Evolutionary conservation across 306 rosid genomes (phyloP), one percentile per base, ranked within the genome.

Genomic region (Carpinus viminea): DNA sequence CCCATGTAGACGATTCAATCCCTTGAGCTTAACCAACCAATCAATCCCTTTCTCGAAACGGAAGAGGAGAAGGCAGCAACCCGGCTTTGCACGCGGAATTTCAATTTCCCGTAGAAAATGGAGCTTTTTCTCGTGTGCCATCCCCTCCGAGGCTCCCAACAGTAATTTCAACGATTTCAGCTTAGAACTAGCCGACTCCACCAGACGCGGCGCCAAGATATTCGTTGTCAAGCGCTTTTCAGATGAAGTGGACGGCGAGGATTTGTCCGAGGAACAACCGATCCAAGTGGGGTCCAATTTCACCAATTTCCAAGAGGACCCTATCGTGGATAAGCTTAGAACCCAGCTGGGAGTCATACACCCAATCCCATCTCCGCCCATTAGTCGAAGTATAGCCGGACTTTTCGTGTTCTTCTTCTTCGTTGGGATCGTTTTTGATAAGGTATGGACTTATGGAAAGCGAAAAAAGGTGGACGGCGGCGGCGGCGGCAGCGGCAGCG

Each of bases 281-380:
- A 79, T 83, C 78, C 95, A 83, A 73, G 66, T 87, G 83, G 88
- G 89, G 46, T 85, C 93, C 7, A 91, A 82, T 31, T 95, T 95
- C 72, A 80, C 96, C 20, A 76, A 36, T 56, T 95, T 93, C 68
- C 89, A 80, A 20, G 97, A 93, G 60, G 99, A 95, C 79, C 99
- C 99, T 17, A 84, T 96, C 73, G 98, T 96, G 0, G 94, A 96
- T 75, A 96, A 93, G 92, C 84, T 96, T 6, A 81, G 99, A 74
- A 96, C 98, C 16, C 99, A 96, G 57, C 70, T 96, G n/a, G 99
- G 99, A 56, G 98, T 93, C 10, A 87, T 96, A 26, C 99, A 96
- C 68, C 99, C 99, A 2, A 90, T 96, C 66, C 99, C 99, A 0
- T 87, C 98, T 5, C 99, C 98, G 3, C 98, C 98, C 4, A 85